These are phyloP conservation scores for Prunus padus DNA, from an alignment of 306 rosid species.

Conservation along the genomic window DNA sequence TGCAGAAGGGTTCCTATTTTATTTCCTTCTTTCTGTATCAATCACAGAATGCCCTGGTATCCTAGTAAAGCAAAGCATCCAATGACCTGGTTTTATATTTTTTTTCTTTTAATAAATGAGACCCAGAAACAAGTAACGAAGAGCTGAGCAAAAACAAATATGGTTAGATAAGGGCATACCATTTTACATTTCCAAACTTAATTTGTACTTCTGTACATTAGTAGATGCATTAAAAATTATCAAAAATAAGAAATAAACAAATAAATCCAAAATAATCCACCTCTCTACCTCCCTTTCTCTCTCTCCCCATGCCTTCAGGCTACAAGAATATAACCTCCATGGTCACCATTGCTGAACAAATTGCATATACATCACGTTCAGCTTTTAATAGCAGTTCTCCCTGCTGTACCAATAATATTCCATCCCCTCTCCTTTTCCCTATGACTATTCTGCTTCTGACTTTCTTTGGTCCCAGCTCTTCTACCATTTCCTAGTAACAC, in stretches of 20 bases:
- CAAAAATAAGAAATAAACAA: neutral
- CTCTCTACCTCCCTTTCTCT: neutral
- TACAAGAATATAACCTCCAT: constrained; percentile 3
- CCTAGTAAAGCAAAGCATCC: neutral
- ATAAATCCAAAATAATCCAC: neutral
- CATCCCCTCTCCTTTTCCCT: constrained; percentile 96
- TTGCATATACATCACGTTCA: neutral
- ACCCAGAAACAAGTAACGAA: too few relatives aligned
- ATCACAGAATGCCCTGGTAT: too few relatives aligned
- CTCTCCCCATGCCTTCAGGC: neutral
- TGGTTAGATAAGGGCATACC: too few relatives aligned
- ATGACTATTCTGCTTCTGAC: constrained; percentile 48
- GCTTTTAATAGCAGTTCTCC: constrained; percentile 31
- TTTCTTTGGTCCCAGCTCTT: constrained; percentile 55
- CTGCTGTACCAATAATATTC: constrained; percentile 49
- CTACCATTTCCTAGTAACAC: constrained; percentile 53
- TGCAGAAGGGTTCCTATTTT: too few relatives aligned
- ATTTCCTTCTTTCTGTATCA: too few relatives aligned
- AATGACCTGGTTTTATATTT: neutral
- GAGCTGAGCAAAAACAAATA: too few relatives aligned
- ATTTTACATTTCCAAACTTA: neutral
- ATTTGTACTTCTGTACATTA: neutral
- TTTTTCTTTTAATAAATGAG: too few relatives aligned
- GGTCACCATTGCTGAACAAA: neutral
- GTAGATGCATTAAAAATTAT: neutral